Percentiles rank a stretch among this genome's conserved stretches.
These are phyloP conservation scores for Glycine latifolia DNA, from an alignment of 306 rosid genomes.

Conservation along the genomic window DNA sequence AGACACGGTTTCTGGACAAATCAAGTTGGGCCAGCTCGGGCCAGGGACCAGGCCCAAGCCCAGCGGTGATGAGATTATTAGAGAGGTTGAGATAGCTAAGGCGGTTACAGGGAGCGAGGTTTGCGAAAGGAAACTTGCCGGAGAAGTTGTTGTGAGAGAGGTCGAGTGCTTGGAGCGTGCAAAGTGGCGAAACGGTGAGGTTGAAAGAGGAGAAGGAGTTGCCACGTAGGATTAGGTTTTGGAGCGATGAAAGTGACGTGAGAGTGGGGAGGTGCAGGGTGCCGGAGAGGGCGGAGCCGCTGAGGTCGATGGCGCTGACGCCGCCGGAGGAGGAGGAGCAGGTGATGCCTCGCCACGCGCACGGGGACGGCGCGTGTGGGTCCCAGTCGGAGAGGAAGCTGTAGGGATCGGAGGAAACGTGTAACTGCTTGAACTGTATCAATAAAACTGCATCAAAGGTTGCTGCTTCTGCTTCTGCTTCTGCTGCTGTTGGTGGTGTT, in stretches of 20 bases:
- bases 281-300: slow-evolving; percentile 62
- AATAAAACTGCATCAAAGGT: slow-evolving; percentile 35
- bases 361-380: slow-evolving; percentile 34
- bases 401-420: slow-evolving; percentile 63
- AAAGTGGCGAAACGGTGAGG: slow-evolving; percentile 37
- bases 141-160: slow-evolving; percentile 69
- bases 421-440: slow-evolving; percentile 54
- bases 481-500: too few species aligned
- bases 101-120: slow-evolving; percentile 41
- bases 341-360: slow-evolving; percentile 64
- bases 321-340: slow-evolving; percentile 52
- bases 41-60: slow-evolving; percentile 17
- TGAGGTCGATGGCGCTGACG: slow-evolving; percentile 58
- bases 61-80: slow-evolving; percentile 51
- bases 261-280: slow-evolving; percentile 56
- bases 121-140: slow-evolving; percentile 44
- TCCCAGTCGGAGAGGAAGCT: slow-evolving; percentile 63
- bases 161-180: slow-evolving; percentile 58
- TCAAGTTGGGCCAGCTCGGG: slow-evolving; percentile 57
- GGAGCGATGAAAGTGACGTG: slow-evolving; percentile 56
- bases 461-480: background rate
- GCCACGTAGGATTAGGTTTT: slow-evolving; percentile 47
- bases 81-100: slow-evolving; percentile 64
- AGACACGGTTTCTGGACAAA: slow-evolving; percentile 59
- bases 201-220: slow-evolving; percentile 59